Base-by-base conservation (phyloP, 116 monocot species). In the Dioscorea cayenensis region DNA sequence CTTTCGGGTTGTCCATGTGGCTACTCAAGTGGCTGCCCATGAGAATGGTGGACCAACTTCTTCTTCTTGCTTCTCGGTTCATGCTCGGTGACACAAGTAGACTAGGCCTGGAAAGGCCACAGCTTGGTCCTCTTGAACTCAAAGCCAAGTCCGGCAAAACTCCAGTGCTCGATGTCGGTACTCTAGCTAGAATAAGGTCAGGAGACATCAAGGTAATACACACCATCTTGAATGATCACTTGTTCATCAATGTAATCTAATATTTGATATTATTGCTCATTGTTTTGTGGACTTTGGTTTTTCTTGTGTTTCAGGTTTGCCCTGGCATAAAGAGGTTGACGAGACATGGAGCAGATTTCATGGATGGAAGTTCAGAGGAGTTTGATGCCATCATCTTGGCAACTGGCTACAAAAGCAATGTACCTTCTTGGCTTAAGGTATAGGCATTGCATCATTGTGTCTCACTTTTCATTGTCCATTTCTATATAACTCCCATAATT, bases 341-440 rank as follows among this genome's bases (percentile, higher is more conserved):
- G 1, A 60, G 35, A 25, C 16, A 71, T 29, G 84, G 88, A n/a
- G 84, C 76, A 5, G 81, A 91, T 49, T 94, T 94, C 60, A 77
- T 81, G 0, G 94, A 94, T 67, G 94, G 91, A 16, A 72, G 68
- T 64, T 64, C 49, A 11, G 82, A 82, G 60, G 69, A 83, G 8
- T 94, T 88, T 58, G 94, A 88, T 71, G 86, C 79, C 3, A 69
- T 94, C 2, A 71, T 94, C 49, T 49, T 94, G 17, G 94, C 93
- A 2, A 92, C 92, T 20, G 92, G 92, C 0, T 92, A 89, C 71
- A 86, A 74, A 66, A 89, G 89, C 74, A 91, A 94, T 58, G 94
- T 90, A 3, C 94, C 94, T 10, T 82, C 73, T 69, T 94, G 94
- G 94, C 69, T 94, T 28, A 94, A 86, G 91, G 94, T 88, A 90